These are phyloP conservation scores for Aphanomyces euteiches DNA, from an alignment of 352 stramenopile genomes.

Conservation along the genomic window DNA sequence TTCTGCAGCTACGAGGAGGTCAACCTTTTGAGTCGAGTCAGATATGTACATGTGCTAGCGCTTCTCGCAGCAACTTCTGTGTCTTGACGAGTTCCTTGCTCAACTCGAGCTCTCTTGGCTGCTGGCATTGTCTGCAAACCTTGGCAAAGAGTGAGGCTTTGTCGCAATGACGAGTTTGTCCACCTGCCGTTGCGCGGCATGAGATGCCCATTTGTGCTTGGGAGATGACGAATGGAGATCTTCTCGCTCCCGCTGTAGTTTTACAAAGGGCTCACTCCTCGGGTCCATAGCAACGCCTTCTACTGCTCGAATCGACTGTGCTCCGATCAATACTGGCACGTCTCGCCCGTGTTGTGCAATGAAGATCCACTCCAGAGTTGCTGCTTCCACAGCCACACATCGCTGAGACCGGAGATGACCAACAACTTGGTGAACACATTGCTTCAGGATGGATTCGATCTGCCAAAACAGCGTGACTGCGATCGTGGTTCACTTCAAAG, in stretches of 20 bases:
- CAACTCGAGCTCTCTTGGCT: constrained; percentile 36
- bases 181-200: constrained; percentile 1
- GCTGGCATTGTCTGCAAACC: constrained; percentile 41
- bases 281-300: background rate
- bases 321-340: constrained; percentile 29
- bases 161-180: background rate
- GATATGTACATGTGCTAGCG: constrained; percentile 31
- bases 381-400: background rate
- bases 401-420: background rate
- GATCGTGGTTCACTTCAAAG: no score
- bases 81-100: constrained; percentile 37
- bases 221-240: constrained; percentile 5
- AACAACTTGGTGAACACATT: background rate
- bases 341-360: background rate
- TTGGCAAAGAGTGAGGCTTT: constrained; percentile 2
- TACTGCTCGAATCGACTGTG: constrained; percentile 20
- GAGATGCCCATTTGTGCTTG: background rate
- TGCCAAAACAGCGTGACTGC: background rate
- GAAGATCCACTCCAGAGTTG: constrained; percentile 12
- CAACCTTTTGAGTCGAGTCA: background rate
- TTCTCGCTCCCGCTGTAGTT: constrained; percentile 1
- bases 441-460: constrained; percentile 14
- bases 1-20: constrained; percentile 10
- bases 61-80: constrained; percentile 33
- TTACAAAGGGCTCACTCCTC: background rate